Base-by-base conservation (phyloP, 2,329 filamentous ascomycete species). In the Uncinocarpus reesii region DNA sequence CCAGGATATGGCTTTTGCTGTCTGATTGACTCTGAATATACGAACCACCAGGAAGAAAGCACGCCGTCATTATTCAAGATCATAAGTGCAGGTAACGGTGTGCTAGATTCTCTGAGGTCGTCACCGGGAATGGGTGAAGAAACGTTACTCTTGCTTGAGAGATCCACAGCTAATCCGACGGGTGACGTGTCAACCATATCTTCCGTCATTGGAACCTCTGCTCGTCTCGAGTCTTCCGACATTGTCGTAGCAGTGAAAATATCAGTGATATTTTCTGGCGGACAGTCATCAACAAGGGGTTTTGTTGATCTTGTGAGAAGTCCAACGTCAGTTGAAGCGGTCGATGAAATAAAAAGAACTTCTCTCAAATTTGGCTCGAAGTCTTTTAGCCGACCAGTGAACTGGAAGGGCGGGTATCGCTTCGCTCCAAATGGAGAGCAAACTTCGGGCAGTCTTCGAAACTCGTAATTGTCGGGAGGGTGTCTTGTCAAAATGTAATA, bases 11-110 rank as follows among this genome's bases (percentile, higher is more conserved):
- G 77, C 5, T 78, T 79, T 2, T 81, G 81, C 57, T 82, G 73
- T 51, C 82, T 79, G 52, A 98, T 81, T 1, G 90, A 88, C 35
- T 93, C 87, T 29, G 84, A 79, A 67, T 95, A 95, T 16, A 96
- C 77, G 36, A 96, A 69, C 86, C 90, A 95, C 88, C 90, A 98
- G 10, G 81, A 77, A 38, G 79, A 80, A 13, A 98, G 71, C 7
- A 94, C 70, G 54, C 92, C 92, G 59, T 95, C 86, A 55, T 95
- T 83, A 52, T 93, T 96, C 13, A 98, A 71, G 24, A 87, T 76
- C 74, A 92, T 83, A 35, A 95, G 73, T 8, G 82, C 86, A 4
- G 92, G 92, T 7, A 96, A 68, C 10, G 92, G 90, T 1, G 79
- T 81, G 0, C 82, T 76, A 3, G 88, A 93, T 58, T 89, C 78